Conservation (phyloP, 352 stramenopile species). For the Lagenidium giganteum region DNA sequence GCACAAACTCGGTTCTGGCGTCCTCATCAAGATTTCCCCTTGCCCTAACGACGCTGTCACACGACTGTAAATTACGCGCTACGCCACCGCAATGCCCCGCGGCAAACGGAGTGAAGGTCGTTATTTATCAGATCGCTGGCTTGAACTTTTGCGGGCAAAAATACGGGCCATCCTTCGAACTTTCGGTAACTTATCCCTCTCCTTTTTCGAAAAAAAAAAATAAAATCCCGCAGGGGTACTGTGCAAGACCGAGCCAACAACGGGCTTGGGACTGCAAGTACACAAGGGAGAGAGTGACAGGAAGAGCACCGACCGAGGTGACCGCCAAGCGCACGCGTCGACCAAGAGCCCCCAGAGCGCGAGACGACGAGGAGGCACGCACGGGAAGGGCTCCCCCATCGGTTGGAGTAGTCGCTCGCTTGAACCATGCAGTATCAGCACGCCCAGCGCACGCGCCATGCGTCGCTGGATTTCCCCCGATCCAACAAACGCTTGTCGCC, state of each 20-base stretch:
- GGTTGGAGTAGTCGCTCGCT: too few relatives aligned
- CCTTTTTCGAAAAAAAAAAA: conserved; percentile 19
- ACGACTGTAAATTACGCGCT: conserved; percentile 13
- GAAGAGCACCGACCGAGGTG: not conserved
- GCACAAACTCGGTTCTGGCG: conserved; percentile 3
- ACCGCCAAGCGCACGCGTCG: too few relatives aligned
- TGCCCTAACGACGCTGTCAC: conserved; percentile 14
- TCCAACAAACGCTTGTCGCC: conserved; percentile 16
- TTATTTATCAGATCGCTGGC: conserved; percentile 26
- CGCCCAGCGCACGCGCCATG: conserved; percentile 27
- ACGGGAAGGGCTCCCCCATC: too few relatives aligned
- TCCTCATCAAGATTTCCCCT: conserved; percentile 11
- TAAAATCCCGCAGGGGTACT: conserved; percentile 17
- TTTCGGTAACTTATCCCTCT: conserved; percentile 18
- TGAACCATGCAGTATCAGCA: conserved; percentile 4
- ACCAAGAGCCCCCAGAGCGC: too few relatives aligned
- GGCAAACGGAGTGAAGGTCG: conserved; percentile 22
- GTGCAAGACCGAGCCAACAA: conserved; percentile 6
- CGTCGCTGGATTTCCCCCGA: conserved; percentile 25
- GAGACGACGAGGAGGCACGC: not conserved
- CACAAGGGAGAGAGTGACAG: not conserved
- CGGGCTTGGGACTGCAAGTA: conserved; percentile 11
- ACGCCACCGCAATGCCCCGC: too few relatives aligned
- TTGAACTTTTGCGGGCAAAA: conserved; percentile 23
- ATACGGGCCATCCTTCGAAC: too few relatives aligned